A percentile compares a stretch with the other conserved stretches of the same genome.
phyloP scores from a whole-genome alignment of 371 early-diverging fungal genomes.

The Rhizopus delemar region DNA sequence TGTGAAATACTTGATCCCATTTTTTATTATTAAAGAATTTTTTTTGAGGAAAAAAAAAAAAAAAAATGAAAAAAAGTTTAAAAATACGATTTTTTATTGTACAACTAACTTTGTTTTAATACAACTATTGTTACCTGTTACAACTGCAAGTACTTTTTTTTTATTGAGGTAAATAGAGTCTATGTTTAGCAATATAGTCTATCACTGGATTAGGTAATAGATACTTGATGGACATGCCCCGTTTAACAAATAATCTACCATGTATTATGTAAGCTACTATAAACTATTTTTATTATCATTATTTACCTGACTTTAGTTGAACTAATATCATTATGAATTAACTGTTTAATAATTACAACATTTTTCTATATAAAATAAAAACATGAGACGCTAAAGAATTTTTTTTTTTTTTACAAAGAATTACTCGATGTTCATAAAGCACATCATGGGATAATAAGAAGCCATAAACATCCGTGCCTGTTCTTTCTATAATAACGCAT shows the following conservation, averaged over 20 bases:
- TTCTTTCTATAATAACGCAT: constrained; percentile 92
- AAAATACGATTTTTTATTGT: neutral
- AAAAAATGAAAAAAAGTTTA: constrained; percentile 5
- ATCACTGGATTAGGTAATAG: constrained; percentile 91
- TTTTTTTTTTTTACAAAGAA: constrained; percentile 7
- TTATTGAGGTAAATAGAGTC: constrained; percentile 59
- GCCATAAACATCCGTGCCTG: constrained; percentile 92
- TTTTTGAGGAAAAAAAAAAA: neutral
- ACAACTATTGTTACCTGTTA: too few species aligned
- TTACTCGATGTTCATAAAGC: constrained; percentile 81
- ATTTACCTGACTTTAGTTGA: constrained; percentile 88
- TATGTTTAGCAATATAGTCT: constrained; percentile 79
- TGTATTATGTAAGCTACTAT: neutral
- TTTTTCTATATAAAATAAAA: constrained; percentile 59
- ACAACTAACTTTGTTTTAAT: constrained; percentile 1
- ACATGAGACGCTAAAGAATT: too few species aligned
- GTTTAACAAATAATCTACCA: constrained; percentile 86
- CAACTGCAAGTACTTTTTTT: neutral
- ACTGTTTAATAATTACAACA: constrained; percentile 89
- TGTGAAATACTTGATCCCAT: constrained; percentile 21
- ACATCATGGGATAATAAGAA: constrained; percentile 88
- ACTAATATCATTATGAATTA: constrained; percentile 95
- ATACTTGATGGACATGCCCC: constrained; percentile 94
- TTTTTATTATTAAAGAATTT: neutral
- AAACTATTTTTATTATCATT: neutral